phyloP scores from a whole-genome alignment of 768 basidiomycete species.

The Boletus rubropictus region DNA sequence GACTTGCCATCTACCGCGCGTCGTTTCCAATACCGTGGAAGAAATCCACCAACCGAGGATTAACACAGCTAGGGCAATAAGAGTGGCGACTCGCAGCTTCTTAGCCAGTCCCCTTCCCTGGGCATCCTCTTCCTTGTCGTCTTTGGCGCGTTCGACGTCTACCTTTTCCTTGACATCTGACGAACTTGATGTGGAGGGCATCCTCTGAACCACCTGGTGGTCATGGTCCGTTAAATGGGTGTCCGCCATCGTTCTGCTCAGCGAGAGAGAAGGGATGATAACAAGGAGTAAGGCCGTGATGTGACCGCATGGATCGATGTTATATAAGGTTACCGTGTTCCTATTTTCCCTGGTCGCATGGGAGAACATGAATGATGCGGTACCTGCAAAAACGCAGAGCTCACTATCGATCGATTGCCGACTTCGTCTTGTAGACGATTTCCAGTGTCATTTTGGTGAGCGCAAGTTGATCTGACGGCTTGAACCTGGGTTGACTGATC shows the following conservation, averaged over 20 bases:
- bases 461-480: neutral
- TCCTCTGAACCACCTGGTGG: conserved; percentile 18
- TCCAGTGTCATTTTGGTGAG: too few relatives aligned
- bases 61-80: conserved; percentile 47
- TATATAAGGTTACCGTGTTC: neutral
- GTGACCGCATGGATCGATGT: too few relatives aligned
- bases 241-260: conserved; percentile 17
- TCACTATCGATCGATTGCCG: neutral
- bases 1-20: conserved; percentile 68
- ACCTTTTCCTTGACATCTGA: conserved; percentile 14
- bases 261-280: neutral
- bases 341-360: conserved; percentile 1
- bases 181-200: conserved; percentile 10
- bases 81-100: conserved; percentile 39
- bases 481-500: neutral
- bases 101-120: conserved; percentile 5
- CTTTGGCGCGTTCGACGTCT: conserved; percentile 16
- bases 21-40: conserved; percentile 58
- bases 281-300: conserved; percentile 1
- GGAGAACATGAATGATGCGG: neutral
- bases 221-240: neutral
- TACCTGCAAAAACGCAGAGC: too few relatives aligned
- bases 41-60: conserved; percentile 88
- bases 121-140: conserved; percentile 7
- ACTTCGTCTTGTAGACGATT: too few relatives aligned